Evolutionary conservation across 495 filamentous ascomycete species (phyloP), one percentile per base, ranked within the genome.

Genomic region (Penicillium samsonianum): DNA sequence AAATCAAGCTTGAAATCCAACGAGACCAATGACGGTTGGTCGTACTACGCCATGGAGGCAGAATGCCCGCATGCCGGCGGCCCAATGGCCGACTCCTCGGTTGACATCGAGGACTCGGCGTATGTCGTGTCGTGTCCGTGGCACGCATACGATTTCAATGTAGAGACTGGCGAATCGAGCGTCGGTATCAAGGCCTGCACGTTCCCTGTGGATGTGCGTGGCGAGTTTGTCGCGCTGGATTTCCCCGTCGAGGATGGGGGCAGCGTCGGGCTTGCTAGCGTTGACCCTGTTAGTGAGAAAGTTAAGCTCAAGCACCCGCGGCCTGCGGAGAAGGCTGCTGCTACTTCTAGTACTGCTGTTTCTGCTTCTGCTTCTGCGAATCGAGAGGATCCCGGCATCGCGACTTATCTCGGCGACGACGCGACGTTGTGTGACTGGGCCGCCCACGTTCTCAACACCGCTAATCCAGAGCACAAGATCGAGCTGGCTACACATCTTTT

Each of bases 81-180:
- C 0, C 78, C 78, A 0, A 80, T 82, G 78, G 65, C 72, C 41
- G 79, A 80, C 50, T 78, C 78, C 1, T 67, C 68, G 19, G 69
- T 82, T 33, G 79, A 82, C 52, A 82, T 82, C 59, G 79, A 82
- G 42, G 78, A 82, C 53, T 81, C 78, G 0, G 77, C 76, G 0
- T 82, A 82, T 53, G 67, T 82, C 48, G 78, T 72, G n/a, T 81
- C 78, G 0, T 82, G 79, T 53, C 79, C 79, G 19, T 82, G 79
- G 79, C 79, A 82, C 61, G 79, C 79, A 4, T 82, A 82, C 66
- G 79, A 82, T 58, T 82, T 82, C 61, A 82, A 82, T 57, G 76
- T 82, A 58, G 78, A 82, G 64, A 82, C 79, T 1, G 79, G 79
- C 50, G 78, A 80, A 64, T 82, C 78, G 10, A 82, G 78, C 55